phyloP scores from a whole-genome alignment of 2,329 filamentous ascomycete genomes.

The Venturia oleaginea region DNA sequence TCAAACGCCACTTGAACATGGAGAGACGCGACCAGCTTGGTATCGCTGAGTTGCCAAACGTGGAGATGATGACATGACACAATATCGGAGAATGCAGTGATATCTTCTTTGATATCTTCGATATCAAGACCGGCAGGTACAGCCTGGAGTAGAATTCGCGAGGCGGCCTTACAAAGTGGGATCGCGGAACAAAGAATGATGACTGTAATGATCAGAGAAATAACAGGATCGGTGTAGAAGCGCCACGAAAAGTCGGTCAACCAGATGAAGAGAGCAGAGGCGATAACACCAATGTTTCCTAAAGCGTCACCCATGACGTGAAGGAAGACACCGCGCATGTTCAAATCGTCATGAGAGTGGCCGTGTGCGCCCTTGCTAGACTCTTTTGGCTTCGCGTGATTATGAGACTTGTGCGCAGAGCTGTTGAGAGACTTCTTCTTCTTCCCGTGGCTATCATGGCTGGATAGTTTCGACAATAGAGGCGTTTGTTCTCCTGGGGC shows the following conservation, averaged over 20 bases:
- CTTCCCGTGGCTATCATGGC: constrained; percentile 19
- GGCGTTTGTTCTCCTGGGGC: constrained; percentile 28
- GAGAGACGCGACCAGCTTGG: constrained; percentile 85
- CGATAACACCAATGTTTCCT: constrained; percentile 79
- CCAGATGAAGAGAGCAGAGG: constrained; percentile 83
- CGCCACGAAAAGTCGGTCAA: constrained; percentile 72
- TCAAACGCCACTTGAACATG: constrained; percentile 90
- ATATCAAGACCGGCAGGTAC: constrained; percentile 83
- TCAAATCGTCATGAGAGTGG: constrained; percentile 80
- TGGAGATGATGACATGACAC: constrained; percentile 91
- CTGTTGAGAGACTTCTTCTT: constrained; percentile 15
- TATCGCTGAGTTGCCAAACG: constrained; percentile 95
- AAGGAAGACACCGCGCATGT: constrained; percentile 73
- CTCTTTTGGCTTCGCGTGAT: constrained; percentile 21
- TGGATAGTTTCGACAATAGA: constrained; percentile 28
- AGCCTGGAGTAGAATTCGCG: constrained; percentile 85
- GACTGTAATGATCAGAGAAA: constrained; percentile 88
- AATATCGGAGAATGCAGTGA: constrained; percentile 74
- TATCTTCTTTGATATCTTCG: constrained; percentile 86
- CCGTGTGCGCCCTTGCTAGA: constrained; percentile 53
- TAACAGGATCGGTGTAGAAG: constrained; percentile 81
- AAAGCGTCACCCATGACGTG: constrained; percentile 73
- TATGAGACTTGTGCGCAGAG: constrained; percentile 20
- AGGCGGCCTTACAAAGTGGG: constrained; percentile 68
- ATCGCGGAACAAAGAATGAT: constrained; percentile 65